Conservation (phyloP, 2,329 filamentous ascomycete species). For the Berkeleyomyces basicola region DNA sequence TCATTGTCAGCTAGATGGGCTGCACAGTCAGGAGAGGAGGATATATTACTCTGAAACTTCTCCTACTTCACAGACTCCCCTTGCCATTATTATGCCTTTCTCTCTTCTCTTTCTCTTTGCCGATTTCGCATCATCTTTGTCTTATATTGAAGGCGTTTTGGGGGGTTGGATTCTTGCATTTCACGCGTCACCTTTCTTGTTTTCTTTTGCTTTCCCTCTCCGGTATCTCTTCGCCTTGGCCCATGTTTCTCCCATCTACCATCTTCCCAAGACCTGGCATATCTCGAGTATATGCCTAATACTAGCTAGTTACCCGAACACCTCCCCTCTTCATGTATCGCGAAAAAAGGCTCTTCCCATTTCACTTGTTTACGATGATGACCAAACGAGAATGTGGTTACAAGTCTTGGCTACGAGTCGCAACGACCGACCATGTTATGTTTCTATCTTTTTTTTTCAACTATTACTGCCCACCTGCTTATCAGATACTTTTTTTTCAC, state of each 20-base stretch:
- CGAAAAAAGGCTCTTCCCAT: not conserved
- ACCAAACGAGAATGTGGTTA: not conserved
- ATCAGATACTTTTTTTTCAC: not conserved
- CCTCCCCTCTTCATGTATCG: not conserved
- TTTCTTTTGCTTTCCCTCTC: not conserved
- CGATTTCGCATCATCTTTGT: not conserved
- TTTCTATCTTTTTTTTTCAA: not conserved
- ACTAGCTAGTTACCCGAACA: not conserved
- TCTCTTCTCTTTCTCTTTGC: not conserved
- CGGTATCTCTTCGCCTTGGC: not conserved
- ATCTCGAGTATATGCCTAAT: not conserved
- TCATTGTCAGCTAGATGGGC: conserved; percentile 21
- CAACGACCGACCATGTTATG: not conserved
- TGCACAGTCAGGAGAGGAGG: not conserved
- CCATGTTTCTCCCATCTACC: not conserved
- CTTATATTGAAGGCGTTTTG: conserved; percentile 3
- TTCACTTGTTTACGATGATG: not conserved
- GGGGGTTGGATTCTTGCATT: conserved; percentile 4
- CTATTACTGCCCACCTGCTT: not conserved
- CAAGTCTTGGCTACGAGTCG: not conserved
- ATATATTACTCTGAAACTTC: not conserved
- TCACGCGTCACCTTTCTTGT: not conserved
- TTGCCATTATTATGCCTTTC: not conserved
- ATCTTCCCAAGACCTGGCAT: not conserved
- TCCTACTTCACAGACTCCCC: not conserved